Percentiles rank a stretch among this genome's conserved stretches.
Conservation (phyloP, 139 green algal species). For the Asterochloris erici region DNA sequence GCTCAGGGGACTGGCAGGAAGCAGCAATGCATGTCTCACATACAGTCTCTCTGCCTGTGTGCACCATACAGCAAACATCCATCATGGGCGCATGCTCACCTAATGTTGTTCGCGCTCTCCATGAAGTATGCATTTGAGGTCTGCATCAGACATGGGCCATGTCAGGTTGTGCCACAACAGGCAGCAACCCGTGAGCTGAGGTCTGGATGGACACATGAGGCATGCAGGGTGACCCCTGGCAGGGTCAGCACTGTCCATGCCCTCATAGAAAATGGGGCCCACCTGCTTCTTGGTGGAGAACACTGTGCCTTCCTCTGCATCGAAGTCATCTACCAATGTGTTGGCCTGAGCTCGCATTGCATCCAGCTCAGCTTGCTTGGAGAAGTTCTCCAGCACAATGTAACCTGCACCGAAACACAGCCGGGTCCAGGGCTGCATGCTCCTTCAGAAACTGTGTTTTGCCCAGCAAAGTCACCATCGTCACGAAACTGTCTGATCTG, state of each 20-base stretch:
- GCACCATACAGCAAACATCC: too few species aligned
- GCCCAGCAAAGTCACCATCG: neutral
- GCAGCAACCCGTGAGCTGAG: neutral
- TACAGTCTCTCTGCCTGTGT: too few species aligned
- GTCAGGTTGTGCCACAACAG: neutral
- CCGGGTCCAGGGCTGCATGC: too few species aligned
- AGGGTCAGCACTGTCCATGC: neutral
- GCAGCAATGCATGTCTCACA: too few species aligned
- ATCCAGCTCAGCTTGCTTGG: conserved; percentile 32
- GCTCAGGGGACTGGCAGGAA: too few species aligned
- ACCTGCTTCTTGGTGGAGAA: conserved; percentile 59
- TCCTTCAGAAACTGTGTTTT: neutral
- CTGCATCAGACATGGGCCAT: conserved; percentile 13
- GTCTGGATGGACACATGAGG: neutral
- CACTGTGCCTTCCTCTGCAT: conserved; percentile 30
- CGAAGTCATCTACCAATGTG: conserved; percentile 46
- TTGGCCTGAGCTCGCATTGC: conserved; percentile 33
- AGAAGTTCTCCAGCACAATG: conserved; percentile 58
- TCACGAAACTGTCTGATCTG: neutral
- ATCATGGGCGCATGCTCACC: too few species aligned
- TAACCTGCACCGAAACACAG: conserved; percentile 37
- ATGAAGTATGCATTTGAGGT: conserved; percentile 72
- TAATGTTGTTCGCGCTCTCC: conserved; percentile 53
- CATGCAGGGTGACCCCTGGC: neutral
- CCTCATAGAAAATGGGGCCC: neutral